These are phyloP conservation scores for Laburnicola sp. DNA, from an alignment of 2,329 filamentous ascomycete species.

Conservation along the genomic window DNA sequence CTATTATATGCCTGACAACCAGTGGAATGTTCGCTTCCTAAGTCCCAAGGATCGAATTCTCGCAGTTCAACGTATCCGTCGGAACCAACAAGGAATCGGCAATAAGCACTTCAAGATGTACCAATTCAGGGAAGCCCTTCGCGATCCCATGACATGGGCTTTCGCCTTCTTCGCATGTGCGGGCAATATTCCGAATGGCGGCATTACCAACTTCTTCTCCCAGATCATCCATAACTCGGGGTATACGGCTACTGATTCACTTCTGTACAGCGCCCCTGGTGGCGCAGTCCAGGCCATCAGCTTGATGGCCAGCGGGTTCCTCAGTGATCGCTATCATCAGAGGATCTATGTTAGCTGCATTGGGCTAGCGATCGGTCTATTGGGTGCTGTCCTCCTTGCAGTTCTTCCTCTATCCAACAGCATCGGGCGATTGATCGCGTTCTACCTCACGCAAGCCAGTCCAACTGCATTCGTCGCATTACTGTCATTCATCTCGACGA, in stretches of 20 bases:
- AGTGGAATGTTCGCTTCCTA: constrained; percentile 39
- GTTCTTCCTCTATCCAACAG: constrained; percentile 15
- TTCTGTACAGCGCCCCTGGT: constrained; percentile 41
- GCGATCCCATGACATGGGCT: constrained; percentile 46
- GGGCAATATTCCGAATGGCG: constrained; percentile 40
- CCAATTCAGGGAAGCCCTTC: constrained; percentile 50
- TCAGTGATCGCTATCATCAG: constrained; percentile 12
- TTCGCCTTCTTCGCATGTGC: constrained; percentile 29
- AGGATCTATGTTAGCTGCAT: constrained; percentile 4
- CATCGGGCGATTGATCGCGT: constrained; percentile 20
- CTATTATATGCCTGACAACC: constrained; percentile 46
- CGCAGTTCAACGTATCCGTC: constrained; percentile 41
- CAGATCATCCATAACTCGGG: constrained; percentile 39
- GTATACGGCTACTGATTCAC: constrained; percentile 58
- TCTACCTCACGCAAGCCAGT: constrained; percentile 25
- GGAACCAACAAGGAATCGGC: constrained; percentile 54
- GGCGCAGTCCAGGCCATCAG: constrained; percentile 19
- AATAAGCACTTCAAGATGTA: constrained; percentile 51
- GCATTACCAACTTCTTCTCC: constrained; percentile 34
- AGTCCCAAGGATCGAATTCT: constrained; percentile 40
- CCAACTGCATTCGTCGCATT: constrained; percentile 21
- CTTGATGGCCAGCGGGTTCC: constrained; percentile 15
- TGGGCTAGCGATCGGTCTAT: constrained; percentile 17
- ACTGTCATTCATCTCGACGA: constrained; percentile 19
- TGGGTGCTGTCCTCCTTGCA: constrained; percentile 18